These are phyloP conservation scores for Penicillium decumbens DNA, from an alignment of 2,329 filamentous ascomycete species.

Conservation along the genomic window DNA sequence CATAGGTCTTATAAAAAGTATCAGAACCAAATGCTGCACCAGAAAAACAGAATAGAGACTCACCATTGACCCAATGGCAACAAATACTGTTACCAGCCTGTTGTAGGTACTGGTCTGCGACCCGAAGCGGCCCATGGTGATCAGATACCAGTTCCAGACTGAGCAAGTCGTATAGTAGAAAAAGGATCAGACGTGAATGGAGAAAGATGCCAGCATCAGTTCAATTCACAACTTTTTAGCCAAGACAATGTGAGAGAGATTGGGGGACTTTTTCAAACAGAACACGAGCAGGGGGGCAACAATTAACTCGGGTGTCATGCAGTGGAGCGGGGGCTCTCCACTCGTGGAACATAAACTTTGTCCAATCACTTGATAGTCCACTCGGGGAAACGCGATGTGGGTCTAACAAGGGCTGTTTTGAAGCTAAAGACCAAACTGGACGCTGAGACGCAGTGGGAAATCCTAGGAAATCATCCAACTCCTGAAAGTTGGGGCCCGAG, in stretches of 20 bases:
- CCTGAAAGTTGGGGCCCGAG: neutral
- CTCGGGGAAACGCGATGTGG: neutral
- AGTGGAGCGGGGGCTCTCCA: neutral
- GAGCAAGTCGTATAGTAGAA: neutral
- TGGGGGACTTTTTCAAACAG: neutral
- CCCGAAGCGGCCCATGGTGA: constrained; percentile 30
- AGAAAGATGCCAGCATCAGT: constrained; percentile 1
- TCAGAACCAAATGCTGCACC: neutral
- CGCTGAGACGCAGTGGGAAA: neutral
- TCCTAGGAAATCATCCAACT: neutral
- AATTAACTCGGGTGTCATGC: neutral
- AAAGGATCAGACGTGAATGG: constrained; percentile 1
- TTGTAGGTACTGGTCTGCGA: constrained; percentile 39
- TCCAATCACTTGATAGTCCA: neutral
- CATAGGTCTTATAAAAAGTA: constrained; percentile 41
- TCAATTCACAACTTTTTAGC: neutral
- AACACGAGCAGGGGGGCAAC: neutral
- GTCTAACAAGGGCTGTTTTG: neutral
- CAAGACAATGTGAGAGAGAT: neutral
- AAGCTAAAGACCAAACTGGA: neutral
- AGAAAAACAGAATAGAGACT: constrained; percentile 7
- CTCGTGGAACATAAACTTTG: neutral
- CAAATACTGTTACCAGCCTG: constrained; percentile 37
- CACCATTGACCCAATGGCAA: constrained; percentile 40
- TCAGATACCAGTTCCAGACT: neutral